phyloP scores from a whole-genome alignment of 2,329 filamentous ascomycete species.

The Monilinia fructicola region DNA sequence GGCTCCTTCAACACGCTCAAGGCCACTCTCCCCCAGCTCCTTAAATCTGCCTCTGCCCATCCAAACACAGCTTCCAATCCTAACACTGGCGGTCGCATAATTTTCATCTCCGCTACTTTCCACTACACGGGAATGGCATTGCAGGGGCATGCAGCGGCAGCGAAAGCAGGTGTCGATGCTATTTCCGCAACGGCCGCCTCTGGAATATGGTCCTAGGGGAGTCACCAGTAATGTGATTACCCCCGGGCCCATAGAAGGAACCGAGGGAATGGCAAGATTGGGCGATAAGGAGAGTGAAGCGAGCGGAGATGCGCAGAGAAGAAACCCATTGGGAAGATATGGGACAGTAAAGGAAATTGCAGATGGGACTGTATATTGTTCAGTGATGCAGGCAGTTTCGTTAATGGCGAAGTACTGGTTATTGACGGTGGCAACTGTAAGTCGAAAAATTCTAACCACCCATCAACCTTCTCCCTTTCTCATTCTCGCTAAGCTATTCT shows the following conservation, averaged over 20 bases:
- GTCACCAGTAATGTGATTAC: slow-evolving; percentile 86
- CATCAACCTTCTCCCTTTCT: not conserved
- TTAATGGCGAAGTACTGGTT: slow-evolving; percentile 80
- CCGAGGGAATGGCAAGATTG: slow-evolving; percentile 74
- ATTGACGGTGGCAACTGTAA: slow-evolving; percentile 55
- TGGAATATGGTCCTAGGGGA: slow-evolving; percentile 88
- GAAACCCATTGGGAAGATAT: slow-evolving; percentile 71
- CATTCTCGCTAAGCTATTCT: not conserved
- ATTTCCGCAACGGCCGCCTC: slow-evolving; percentile 75
- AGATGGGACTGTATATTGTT: slow-evolving; percentile 91
- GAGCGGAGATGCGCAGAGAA: slow-evolving; percentile 38
- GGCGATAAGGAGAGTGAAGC: slow-evolving; percentile 38
- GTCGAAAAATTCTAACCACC: not conserved
- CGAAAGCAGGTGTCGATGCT: slow-evolving; percentile 88
- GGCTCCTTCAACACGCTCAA: slow-evolving; percentile 96
- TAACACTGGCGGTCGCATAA: slow-evolving; percentile 71
- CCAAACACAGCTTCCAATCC: slow-evolving; percentile 60
- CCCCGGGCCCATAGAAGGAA: slow-evolving; percentile 74
- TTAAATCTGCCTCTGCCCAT: slow-evolving; percentile 65
- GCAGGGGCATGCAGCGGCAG: slow-evolving; percentile 86
- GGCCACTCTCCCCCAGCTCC: slow-evolving; percentile 79
- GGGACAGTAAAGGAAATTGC: slow-evolving; percentile 85
- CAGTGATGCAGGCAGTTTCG: slow-evolving; percentile 79
- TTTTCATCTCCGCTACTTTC: slow-evolving; percentile 87
- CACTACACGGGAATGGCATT: slow-evolving; percentile 85